Evolutionary conservation across 306 rosid species (phyloP).

Genomic region (Inga leiocalycina): DNA sequence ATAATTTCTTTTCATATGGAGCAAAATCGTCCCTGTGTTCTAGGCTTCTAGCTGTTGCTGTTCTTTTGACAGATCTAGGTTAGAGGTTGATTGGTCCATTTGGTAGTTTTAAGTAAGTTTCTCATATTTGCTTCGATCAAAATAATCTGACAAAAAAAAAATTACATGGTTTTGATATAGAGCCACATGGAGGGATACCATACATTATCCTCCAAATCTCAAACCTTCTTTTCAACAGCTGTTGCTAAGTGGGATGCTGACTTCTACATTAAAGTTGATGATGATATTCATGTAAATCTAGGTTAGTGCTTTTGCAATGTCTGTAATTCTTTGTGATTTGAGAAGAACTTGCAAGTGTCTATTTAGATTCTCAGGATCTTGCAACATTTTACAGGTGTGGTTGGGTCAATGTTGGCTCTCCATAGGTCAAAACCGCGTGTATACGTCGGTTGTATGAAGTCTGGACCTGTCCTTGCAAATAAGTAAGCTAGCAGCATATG

Average conservation of each 20-base stretch:
- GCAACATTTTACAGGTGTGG: background rate
- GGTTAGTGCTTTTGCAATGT: slow-evolving; percentile 24
- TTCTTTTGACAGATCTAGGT: background rate
- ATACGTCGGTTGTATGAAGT: slow-evolving; percentile 15
- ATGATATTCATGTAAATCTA: slow-evolving; percentile 15
- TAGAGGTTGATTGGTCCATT: background rate
- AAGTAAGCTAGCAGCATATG: background rate
- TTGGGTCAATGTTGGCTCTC: slow-evolving; percentile 1
- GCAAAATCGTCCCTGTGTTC: background rate
- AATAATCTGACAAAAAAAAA: background rate
- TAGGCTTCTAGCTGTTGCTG: background rate
- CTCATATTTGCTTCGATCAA: background rate
- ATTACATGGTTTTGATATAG: background rate
- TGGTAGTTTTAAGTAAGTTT: background rate
- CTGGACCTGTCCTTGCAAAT: slow-evolving; percentile 2
- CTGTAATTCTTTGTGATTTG: background rate
- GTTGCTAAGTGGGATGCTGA: slow-evolving; percentile 24
- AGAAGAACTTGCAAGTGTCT: background rate
- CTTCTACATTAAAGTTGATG: slow-evolving; percentile 18
- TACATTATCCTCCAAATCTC: background rate
- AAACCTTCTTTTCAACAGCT: slow-evolving; percentile 3
- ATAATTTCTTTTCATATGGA: background rate
- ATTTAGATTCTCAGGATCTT: background rate
- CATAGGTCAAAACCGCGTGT: background rate
- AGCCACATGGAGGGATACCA: background rate